A percentile compares a stretch with the other conserved stretches of the same genome.
phyloP scores from a whole-genome alignment of 352 stramenopile species.

The Pythium myriotylum region DNA sequence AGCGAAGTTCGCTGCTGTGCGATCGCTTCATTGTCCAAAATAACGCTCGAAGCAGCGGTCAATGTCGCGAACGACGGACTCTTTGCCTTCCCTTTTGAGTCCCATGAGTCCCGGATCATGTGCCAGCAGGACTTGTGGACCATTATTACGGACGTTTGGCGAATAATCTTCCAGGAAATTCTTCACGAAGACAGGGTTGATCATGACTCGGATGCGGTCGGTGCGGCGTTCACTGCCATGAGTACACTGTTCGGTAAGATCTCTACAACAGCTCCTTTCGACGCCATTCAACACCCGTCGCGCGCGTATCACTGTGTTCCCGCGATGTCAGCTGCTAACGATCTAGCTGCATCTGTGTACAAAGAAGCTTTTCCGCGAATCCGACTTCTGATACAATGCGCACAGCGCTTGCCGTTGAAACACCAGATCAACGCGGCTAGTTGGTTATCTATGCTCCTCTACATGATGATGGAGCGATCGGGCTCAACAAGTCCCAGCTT shows the following conservation, averaged over 20 bases:
- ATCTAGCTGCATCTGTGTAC: slow-evolving; percentile 64
- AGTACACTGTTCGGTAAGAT: slow-evolving; percentile 59
- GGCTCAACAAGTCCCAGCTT: slow-evolving; percentile 64
- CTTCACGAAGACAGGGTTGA: slow-evolving; percentile 24
- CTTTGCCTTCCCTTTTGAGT: slow-evolving; percentile 80
- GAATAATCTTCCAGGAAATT: slow-evolving; percentile 75
- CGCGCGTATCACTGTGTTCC: slow-evolving; percentile 1
- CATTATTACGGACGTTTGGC: slow-evolving; percentile 79
- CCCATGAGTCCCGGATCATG: slow-evolving; percentile 76
- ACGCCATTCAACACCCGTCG: slow-evolving; percentile 34
- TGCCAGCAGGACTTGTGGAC: slow-evolving; percentile 82
- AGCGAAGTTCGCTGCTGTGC: slow-evolving; percentile 59
- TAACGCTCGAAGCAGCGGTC: slow-evolving; percentile 55
- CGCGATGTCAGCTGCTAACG: slow-evolving; percentile 59
- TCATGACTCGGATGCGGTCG: slow-evolving; percentile 30
- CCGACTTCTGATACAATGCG: slow-evolving; percentile 41
- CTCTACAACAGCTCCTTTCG: slow-evolving; percentile 36
- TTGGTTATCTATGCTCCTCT: slow-evolving; percentile 78
- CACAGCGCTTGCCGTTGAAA: slow-evolving; percentile 55
- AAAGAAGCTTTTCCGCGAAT: slow-evolving; percentile 69
- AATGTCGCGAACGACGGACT: slow-evolving; percentile 58
- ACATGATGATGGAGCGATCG: slow-evolving; percentile 83
- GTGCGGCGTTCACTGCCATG: slow-evolving; percentile 61
- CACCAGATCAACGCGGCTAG: slow-evolving; percentile 59
- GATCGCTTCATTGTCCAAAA: slow-evolving; percentile 55